phyloP scores from a whole-genome alignment of 176 grass and related monocot genomes.

The Rhynchospora tenuis region DNA sequence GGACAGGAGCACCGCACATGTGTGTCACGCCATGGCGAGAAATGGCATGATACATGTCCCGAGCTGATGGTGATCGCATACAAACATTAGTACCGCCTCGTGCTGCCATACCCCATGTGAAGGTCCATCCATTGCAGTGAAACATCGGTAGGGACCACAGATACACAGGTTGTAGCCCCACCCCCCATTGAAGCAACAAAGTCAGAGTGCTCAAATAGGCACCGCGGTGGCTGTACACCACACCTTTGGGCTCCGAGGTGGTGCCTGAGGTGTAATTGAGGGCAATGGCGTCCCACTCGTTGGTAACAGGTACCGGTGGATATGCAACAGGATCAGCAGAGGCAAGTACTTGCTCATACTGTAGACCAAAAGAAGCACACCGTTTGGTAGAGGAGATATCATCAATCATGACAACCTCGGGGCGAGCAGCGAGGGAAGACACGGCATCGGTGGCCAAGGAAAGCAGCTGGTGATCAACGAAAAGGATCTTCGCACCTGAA shows the following conservation, averaged over 20 bases:
- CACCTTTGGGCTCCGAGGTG: conserved; percentile 60
- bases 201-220: conserved; percentile 52
- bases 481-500: conserved; percentile 42
- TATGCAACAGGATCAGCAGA: conserved; percentile 11
- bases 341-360: conserved; percentile 46
- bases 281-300: conserved; percentile 61
- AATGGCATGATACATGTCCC: conserved; percentile 43
- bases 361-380: not conserved
- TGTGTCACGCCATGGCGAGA: conserved; percentile 41
- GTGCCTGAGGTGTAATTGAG: conserved; percentile 77
- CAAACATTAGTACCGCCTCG: conserved; percentile 58
- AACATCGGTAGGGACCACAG: conserved; percentile 72
- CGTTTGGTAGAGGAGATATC: conserved; percentile 23
- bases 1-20: conserved; percentile 56
- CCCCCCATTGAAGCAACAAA: conserved; percentile 56
- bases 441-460: conserved; percentile 36
- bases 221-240: conserved; percentile 66
- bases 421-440: not conserved
- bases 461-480: conserved; percentile 45
- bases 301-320: conserved; percentile 28
- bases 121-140: conserved; percentile 72
- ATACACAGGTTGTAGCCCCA: conserved; percentile 46
- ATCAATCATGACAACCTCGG: conserved; percentile 40
- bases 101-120: conserved; percentile 64
- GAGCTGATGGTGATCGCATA: conserved; percentile 30